Conservation (phyloP, 2,329 filamentous ascomycete genomes). For the Sporothrix dimorphospora region DNA sequence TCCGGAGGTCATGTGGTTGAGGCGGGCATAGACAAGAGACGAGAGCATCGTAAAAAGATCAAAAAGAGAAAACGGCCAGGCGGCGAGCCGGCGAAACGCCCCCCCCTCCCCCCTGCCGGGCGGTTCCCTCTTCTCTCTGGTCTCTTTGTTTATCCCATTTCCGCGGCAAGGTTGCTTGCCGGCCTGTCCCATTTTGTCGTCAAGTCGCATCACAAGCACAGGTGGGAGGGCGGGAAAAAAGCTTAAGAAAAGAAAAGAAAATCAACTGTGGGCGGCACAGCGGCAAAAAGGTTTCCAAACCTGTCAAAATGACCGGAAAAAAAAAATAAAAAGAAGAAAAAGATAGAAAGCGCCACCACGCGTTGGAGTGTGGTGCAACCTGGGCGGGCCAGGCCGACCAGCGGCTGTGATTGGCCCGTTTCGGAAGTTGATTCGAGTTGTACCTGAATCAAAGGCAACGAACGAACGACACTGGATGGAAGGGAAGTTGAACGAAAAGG, state of each 20-base stretch:
- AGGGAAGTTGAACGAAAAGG: not conserved
- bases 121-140: not conserved
- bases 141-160: conserved; percentile 7
- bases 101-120: no score
- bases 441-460: conserved; percentile 4
- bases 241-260: no score
- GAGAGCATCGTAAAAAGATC: no score
- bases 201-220: not conserved
- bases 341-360: not conserved
- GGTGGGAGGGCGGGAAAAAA: not conserved
- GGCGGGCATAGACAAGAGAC: no score
- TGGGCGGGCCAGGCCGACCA: conserved; percentile 21
- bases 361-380: not conserved
- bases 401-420: conserved; percentile 7
- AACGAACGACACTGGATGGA: not conserved
- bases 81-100: not conserved
- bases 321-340: not conserved
- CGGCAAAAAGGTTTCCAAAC: not conserved
- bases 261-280: not conserved
- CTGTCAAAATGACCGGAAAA: no score
- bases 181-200: not conserved
- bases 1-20: not conserved
- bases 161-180: not conserved
- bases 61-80: no score
- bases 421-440: not conserved